Base-by-base conservation (phyloP, 23 red algal species). In the Gracilaria caudata region DNA sequence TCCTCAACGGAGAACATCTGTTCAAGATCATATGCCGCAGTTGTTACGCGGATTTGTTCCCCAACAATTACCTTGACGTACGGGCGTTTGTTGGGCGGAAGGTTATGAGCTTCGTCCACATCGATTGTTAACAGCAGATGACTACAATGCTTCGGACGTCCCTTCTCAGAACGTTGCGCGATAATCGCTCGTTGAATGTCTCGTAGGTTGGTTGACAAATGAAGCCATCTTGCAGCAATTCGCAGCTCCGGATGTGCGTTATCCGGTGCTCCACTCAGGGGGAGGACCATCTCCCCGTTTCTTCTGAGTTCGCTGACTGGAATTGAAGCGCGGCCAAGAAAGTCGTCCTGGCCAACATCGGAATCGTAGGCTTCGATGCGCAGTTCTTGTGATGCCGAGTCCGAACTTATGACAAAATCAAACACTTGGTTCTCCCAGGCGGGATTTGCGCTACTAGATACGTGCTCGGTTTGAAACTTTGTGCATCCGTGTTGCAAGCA, bases 71-170 rank as follows among this genome's bases (percentile, higher is more conserved):
- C 56, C 24, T 66, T 68, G 28, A 89, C 71, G 56, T 78, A 89
- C 5, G 85, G 85, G 17, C 85, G 70, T 14, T 77, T 68, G 30
- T 79, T 79, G 21, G 68, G 40, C 19, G 85, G 85, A 16, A 89
- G 59, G n/a, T 89, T 89, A 21, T 89, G 53, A 1, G 85, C 85
- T 77, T 89, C 85, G 38, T 89, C 72, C 17, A 89, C 47, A n/a
- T 89, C 85, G 23, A 89, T 53, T 23, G 85, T 89, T 13, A 89
- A 39, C 40, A 89, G 55, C n/a, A 89, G 57, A 34, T 58, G 43
- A 65, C 73, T 79, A 54, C 85, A 89, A 39, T 78, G 26, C 35
- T 61, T 77, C 21, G 68, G 68, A 36, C 71, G 68, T 21, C 46
- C 57, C 56, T 29, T 63, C 17, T 63, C 68, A 44, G 55, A 30